Percentiles rank a stretch among this genome's conserved stretches.
Conservation (phyloP, 148 eudicot genomes). For the Talinum fruticosum region DNA sequence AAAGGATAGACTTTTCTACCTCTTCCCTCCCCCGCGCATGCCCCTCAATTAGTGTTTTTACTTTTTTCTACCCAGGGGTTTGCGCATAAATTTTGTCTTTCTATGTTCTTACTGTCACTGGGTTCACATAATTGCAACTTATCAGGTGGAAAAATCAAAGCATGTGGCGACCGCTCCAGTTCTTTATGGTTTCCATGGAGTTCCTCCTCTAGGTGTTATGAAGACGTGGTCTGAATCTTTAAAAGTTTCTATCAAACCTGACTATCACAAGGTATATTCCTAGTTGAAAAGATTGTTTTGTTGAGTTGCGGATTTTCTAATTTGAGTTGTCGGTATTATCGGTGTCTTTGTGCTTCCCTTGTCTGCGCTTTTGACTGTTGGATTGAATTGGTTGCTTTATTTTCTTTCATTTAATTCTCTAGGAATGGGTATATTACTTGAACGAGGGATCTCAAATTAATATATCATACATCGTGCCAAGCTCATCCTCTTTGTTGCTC, state of each 20-base stretch:
- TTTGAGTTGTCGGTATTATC: slow-evolving; percentile 1
- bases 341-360: too few species aligned
- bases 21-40: not conserved
- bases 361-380: slow-evolving; percentile 9
- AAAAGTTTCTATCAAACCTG: slow-evolving; percentile 30
- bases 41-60: not conserved
- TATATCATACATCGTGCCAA: slow-evolving; percentile 50
- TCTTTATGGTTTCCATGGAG: slow-evolving; percentile 43
- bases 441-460: slow-evolving; percentile 70
- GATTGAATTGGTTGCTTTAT: not conserved
- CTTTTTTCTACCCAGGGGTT: not conserved
- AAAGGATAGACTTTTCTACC: not conserved
- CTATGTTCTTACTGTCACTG: slow-evolving; percentile 14
- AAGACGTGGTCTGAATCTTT: slow-evolving; percentile 50
- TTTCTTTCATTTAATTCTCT: slow-evolving; percentile 19
- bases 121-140: not conserved
- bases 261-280: slow-evolving; percentile 47
- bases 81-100: not conserved
- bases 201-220: slow-evolving; percentile 35
- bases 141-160: slow-evolving; percentile 42
- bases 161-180: slow-evolving; percentile 31
- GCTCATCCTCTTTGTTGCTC: slow-evolving; percentile 58
- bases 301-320: not conserved
- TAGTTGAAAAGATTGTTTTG: not conserved
- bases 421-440: slow-evolving; percentile 74